Evolutionary conservation across 345 rosid species (phyloP).

Genomic region (Brassica nigra): DNA sequence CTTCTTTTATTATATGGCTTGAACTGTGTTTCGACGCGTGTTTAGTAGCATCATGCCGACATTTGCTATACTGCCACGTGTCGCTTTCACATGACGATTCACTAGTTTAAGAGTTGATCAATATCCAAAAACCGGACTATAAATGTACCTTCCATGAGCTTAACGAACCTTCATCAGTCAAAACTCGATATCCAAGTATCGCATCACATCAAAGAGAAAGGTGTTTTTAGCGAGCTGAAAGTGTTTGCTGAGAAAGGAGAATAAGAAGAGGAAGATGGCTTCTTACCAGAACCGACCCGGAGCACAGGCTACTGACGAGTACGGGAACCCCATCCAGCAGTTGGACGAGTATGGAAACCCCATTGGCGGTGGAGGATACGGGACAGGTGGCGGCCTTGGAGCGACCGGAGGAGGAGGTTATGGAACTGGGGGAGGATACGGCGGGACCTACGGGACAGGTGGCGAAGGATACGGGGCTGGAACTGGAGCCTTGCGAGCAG

Average conservation of each 20-base stretch:
- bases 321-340: conserved; percentile 43
- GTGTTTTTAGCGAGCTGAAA: neutral
- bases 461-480: conserved; percentile 36
- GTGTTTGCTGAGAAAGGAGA: conserved; percentile 6
- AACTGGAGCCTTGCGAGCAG: conserved; percentile 40
- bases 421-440: conserved; percentile 25
- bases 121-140: conserved; percentile 35
- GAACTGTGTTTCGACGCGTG: conserved; percentile 1
- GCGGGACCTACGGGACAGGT: conserved; percentile 27
- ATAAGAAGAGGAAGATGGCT: conserved; percentile 29
- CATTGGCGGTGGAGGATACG: conserved; percentile 18
- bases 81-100: neutral
- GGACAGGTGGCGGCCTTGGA: conserved; percentile 20
- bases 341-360: conserved; percentile 44
- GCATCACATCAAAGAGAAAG: neutral
- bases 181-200: neutral
- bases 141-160: conserved; percentile 3
- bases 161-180: conserved; percentile 25
- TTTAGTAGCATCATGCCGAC: neutral
- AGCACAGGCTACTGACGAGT: conserved; percentile 46
- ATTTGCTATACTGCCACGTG: conserved; percentile 14
- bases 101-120: conserved; percentile 1
- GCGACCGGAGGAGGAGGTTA: conserved; percentile 22
- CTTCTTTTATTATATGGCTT: neutral
- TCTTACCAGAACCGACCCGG: conserved; percentile 42